Evolutionary conservation across 768 basidiomycete species (phyloP).

Genomic region (Panaeolus cyanescens): DNA sequence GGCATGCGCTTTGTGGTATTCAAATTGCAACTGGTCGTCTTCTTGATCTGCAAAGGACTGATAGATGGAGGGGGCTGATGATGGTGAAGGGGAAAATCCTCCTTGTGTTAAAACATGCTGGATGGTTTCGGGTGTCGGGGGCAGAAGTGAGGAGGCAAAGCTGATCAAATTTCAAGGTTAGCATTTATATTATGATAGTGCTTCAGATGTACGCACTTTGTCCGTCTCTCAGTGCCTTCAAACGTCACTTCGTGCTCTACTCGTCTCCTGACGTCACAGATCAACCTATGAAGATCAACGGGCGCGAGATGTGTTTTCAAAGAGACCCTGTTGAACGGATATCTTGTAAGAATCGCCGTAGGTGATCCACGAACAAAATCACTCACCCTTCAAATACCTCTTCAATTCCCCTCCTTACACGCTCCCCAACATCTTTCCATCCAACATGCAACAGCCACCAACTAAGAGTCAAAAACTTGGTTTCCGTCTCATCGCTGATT

Average conservation of each 20-base stretch:
- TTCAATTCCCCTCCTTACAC: constrained; percentile 75
- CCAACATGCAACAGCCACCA: constrained; percentile 96
- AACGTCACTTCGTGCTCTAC: constrained; percentile 75
- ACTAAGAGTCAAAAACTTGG: constrained; percentile 79
- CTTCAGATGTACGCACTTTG: constrained; percentile 42
- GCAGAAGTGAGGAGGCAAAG: constrained; percentile 75
- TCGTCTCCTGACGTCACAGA: constrained; percentile 73
- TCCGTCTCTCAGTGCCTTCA: constrained; percentile 57
- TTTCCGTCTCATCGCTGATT: constrained; percentile 71
- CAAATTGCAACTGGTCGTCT: constrained; percentile 10
- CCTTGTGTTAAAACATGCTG: constrained; percentile 71
- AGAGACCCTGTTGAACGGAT: constrained; percentile 61
- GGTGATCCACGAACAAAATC: not conserved
- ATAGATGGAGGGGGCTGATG: constrained; percentile 6
- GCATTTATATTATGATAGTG: not conserved
- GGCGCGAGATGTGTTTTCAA: constrained; percentile 75
- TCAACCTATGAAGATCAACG: constrained; percentile 66
- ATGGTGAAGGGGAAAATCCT: constrained; percentile 35
- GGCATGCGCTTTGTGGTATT: constrained; percentile 8
- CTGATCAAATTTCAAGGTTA: constrained; percentile 32
- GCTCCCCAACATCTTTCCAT: constrained; percentile 81
- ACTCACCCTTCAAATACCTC: constrained; percentile 84
- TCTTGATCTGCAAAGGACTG: constrained; percentile 1
- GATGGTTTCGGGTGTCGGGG: constrained; percentile 70
- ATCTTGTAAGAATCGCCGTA: not conserved